Evolutionary conservation across 208 protist genomes (phyloP), one percentile per base, ranked within the genome.

Genomic region (Wallacemonas collosoma): DNA sequence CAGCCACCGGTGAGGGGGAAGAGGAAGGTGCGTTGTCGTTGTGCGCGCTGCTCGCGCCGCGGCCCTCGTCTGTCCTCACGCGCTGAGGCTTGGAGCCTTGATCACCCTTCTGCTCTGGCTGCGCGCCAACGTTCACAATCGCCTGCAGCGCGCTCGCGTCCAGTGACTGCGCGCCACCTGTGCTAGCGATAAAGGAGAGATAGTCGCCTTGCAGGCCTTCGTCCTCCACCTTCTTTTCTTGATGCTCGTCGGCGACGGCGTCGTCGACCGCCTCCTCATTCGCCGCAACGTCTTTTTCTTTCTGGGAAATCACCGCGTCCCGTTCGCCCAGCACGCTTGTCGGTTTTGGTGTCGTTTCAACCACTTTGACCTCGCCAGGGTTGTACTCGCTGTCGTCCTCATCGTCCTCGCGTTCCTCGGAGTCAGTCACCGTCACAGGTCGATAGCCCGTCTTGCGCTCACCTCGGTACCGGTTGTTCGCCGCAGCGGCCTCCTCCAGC

Each of bases 201-300:
- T 82, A 93, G 51, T 93, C 88, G 2, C 82, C 85, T 4, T 74
- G 72, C 4, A 93, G 64, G 9, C 81, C 83, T 2, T 88, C 82
- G 7, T 70, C 63, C 8, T 40, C 39, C 36, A 40, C 38, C 68
- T 54, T 67, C 54, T 44, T 26, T 64, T 7, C 53, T 26, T 26
- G 26, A 26, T 26, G 26, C 26, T 0, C 26, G 26, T 26, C 26
- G 26, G 26, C 26, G 26, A 26, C 26, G 26, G 26, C 26, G 26
- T 26, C 26, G 26, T 26, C 26, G 26, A 26, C 26, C 56, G 26
- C 45, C 47, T 57, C 58, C 47, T 44, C 15, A 5, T 14, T 36
- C 12, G 38, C 61, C 9, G 17, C 35, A 15, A 38, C 43, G 14
- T 44, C 67, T 2, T 54, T 53, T 43, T n/a, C 41, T 36, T 45